phyloP scores from a whole-genome alignment of 2,329 filamentous ascomycete genomes.

The Pseudopithomyces chartarum region DNA sequence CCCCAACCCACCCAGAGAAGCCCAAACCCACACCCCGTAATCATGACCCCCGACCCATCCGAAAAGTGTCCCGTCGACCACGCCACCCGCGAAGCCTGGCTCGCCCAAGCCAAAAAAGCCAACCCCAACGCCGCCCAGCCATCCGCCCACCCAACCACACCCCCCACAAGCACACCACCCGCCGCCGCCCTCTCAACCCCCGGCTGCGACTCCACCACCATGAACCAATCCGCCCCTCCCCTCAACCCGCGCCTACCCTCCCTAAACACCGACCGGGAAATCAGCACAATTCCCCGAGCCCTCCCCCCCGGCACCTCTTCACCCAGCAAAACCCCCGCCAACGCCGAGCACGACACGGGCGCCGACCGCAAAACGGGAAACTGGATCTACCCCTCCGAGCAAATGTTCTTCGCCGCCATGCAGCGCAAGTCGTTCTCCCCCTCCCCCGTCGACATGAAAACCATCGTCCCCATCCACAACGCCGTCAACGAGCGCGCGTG shows the following conservation, averaged over 20 bases:
- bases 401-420: slow-evolving; percentile 98
- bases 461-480: slow-evolving; percentile 96
- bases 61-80: slow-evolving; percentile 83
- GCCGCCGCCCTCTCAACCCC: slow-evolving; percentile 20
- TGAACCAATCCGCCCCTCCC: slow-evolving; percentile 34
- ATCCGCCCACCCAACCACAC: slow-evolving; percentile 29
- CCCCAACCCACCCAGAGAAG: no score
- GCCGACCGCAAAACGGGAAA: slow-evolving; percentile 74
- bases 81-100: slow-evolving; percentile 85
- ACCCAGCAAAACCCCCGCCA: slow-evolving; percentile 60
- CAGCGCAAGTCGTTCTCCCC: slow-evolving; percentile 83
- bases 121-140: slow-evolving; percentile 29
- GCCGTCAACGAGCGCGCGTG: slow-evolving; percentile 97
- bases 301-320: slow-evolving; percentile 30
- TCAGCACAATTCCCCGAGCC: slow-evolving; percentile 45
- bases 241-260: slow-evolving; percentile 22
- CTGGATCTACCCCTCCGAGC: slow-evolving; percentile 96
- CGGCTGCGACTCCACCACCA: slow-evolving; percentile 45
- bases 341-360: slow-evolving; percentile 73
- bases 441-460: slow-evolving; percentile 76
- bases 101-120: slow-evolving; percentile 67
- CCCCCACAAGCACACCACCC: slow-evolving; percentile 27
- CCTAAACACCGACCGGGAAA: slow-evolving; percentile 52
- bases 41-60: slow-evolving; percentile 35
- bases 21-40: slow-evolving; percentile 12